Conservation (phyloP, 2,329 filamentous ascomycete species). For the Chaetomium strumarium region DNA sequence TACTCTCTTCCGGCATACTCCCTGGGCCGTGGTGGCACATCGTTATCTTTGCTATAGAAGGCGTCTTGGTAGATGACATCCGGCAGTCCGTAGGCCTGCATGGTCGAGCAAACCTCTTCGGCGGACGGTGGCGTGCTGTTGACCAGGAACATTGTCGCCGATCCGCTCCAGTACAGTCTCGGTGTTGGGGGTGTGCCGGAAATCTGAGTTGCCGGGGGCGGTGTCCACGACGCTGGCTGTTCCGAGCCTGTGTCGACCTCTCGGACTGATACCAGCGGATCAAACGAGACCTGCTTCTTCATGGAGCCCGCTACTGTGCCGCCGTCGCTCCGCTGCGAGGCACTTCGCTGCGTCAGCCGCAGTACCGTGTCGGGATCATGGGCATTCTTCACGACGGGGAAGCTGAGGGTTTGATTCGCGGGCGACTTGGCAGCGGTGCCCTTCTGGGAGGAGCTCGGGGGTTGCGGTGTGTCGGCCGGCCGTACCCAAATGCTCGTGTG, state of each 20-base stretch:
- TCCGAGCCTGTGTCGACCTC: constrained; percentile 1
- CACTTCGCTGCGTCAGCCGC: constrained; percentile 61
- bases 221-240: neutral
- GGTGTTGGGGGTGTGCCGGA: neutral
- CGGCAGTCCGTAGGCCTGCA: constrained; percentile 53
- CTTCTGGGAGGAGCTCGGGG: constrained; percentile 26
- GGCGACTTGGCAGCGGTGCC: constrained; percentile 24
- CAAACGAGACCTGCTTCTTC: constrained; percentile 35
- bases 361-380: constrained; percentile 57
- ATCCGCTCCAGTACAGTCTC: constrained; percentile 19
- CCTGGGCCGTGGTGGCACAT: constrained; percentile 68
- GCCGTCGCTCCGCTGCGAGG: constrained; percentile 45
- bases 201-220: neutral
- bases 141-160: constrained; percentile 30
- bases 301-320: constrained; percentile 23
- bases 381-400: constrained; percentile 72
- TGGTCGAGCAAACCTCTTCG: constrained; percentile 47
- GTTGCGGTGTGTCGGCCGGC: constrained; percentile 22
- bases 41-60: constrained; percentile 76
- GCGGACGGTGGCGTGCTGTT: constrained; percentile 30
- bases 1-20: constrained; percentile 90
- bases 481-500: neutral
- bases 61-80: constrained; percentile 76
- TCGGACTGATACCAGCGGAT: constrained; percentile 17
- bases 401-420: constrained; percentile 48